Base-by-base conservation (phyloP, 108 stramenopile species). In the Nitzschia sp. region DNA sequence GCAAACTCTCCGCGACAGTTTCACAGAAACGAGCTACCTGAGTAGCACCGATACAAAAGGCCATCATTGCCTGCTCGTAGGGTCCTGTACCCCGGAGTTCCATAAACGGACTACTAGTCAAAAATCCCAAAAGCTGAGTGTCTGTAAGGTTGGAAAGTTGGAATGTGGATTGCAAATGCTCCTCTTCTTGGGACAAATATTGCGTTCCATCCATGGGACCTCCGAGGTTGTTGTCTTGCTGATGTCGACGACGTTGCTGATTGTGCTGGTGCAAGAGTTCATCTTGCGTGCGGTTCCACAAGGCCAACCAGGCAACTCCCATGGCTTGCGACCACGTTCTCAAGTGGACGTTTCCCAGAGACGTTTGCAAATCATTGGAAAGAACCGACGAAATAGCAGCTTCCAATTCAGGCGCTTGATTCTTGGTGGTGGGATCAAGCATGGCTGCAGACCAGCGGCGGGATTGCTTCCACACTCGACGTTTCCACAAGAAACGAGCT, bases 401-500 rank as follows among this genome's bases (percentile, higher is more conserved):
- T 66, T 90, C 88, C 34, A 86, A 77, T 34, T 34, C 29, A 9
- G 40, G 25, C 39, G 11, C 10, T n/a, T 3, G 17, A n/a, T 48
- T 34, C 40, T 7, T 12, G 44, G 19, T 59, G 41, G 10, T 51
- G 10, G 24, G 61, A 8, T 24, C 14, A 38, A 10, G 19, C 21
- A 19, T 10, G 7, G 8, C 46, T 24, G 40, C 51, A 3, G 3
- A 34, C 21, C 21, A 41, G 15, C 41, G 58, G 34, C 67, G 77
- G 10, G 75, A 70, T 71, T 81, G 63, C 57, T 73, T 83, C 81
- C 91, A 85, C 21, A 79, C 70, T 42, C 76, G 71, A 5, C 73
- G 76, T 68, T 90, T 88, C 91, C 91, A 93, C 48, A 90, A 55
- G 22, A 78, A 63, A 14, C 91, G 71, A 57, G 77, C 56, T 9